phyloP scores from a whole-genome alignment of 768 basidiomycete genomes.

The Stropharia rugosoannulata region DNA sequence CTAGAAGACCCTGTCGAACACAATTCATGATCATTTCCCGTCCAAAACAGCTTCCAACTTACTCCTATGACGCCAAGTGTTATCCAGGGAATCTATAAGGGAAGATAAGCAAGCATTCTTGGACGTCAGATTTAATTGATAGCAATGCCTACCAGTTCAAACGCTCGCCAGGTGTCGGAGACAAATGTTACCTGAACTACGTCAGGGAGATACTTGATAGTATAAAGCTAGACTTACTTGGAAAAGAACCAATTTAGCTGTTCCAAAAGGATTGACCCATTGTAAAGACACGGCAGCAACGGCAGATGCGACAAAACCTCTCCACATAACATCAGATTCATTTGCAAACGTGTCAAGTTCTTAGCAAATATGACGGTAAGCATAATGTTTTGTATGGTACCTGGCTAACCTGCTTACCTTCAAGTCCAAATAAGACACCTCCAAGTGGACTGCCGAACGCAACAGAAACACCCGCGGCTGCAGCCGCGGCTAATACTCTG shows the following conservation, averaged over 20 bases:
- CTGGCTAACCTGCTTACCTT: slow-evolving; percentile 39
- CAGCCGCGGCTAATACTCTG: slow-evolving; percentile 78
- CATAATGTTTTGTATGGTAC: background rate
- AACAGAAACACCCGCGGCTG: slow-evolving; percentile 84
- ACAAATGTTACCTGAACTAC: slow-evolving; percentile 50
- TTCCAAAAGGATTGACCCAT: slow-evolving; percentile 84
- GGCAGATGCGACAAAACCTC: slow-evolving; percentile 87
- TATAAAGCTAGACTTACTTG: slow-evolving; percentile 40
- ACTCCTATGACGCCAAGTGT: slow-evolving; percentile 63
- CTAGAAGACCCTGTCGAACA: slow-evolving; percentile 54
- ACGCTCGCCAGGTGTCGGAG: slow-evolving; percentile 65
- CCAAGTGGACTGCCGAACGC: slow-evolving; percentile 88
- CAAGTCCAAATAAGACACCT: slow-evolving; percentile 82
- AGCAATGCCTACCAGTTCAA: slow-evolving; percentile 55
- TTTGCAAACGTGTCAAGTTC: slow-evolving; percentile 69
- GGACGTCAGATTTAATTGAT: background rate
- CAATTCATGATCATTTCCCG: background rate
- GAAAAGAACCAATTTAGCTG: slow-evolving; percentile 80
- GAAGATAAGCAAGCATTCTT: background rate
- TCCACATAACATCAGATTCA: slow-evolving; percentile 79
- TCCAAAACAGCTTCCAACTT: background rate
- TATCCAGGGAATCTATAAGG: slow-evolving; percentile 66
- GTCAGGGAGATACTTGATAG: background rate
- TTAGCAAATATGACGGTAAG: slow-evolving; percentile 15
- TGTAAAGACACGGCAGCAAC: slow-evolving; percentile 85